Base-by-base conservation (phyloP, 1,284 basidiomycete genomes). In the Irpex sp. region DNA sequence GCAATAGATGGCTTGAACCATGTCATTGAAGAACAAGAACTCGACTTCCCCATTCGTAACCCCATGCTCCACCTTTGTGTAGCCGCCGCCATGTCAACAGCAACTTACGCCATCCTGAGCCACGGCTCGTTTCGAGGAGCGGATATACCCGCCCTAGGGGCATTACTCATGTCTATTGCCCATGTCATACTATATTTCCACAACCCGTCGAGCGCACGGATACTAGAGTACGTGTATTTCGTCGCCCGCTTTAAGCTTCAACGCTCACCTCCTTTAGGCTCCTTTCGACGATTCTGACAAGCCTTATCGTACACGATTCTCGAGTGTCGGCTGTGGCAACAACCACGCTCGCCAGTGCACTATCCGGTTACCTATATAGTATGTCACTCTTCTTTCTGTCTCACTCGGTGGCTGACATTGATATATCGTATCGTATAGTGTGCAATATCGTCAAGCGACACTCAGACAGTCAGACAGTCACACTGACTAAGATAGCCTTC, bases 341-440 rank as follows among this genome's bases (percentile, higher is more conserved):
- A 26, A 26, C 39, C 36, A 31, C 39, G 39, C 39, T 60, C 31
- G 50, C 54, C 46, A 57, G 55, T 36, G 35, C 57, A 19, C 15
- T 63, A 5, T 55, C 59, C 11, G 62, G 62, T 5, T 63, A 58
- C 49, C 5, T 63, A 2, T 59, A 63, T 33, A n/a, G 62, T 61
- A 57, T 7, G 62, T 63, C 15, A 6, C 15, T 60, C 36, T 49
- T 21, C 26, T 26, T 26, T 5, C n/a, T 47, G 9, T 31, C 58
- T 19, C 49, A 43, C 8, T 11, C 15, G 39, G 39, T 15, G 9
- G 11, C 49, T 19, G 17, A 17, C 49, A 51, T 17, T 47, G 43
- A 51, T 9, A 17, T 17, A 17, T 15, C 13, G 33, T n/a, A 8
- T 49, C 7, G 15, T 37, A 63, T 37, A 63, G 62, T 61, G 33